Base-by-base conservation (phyloP, 108 stramenopile species). In the Conticribra weissflogii region DNA sequence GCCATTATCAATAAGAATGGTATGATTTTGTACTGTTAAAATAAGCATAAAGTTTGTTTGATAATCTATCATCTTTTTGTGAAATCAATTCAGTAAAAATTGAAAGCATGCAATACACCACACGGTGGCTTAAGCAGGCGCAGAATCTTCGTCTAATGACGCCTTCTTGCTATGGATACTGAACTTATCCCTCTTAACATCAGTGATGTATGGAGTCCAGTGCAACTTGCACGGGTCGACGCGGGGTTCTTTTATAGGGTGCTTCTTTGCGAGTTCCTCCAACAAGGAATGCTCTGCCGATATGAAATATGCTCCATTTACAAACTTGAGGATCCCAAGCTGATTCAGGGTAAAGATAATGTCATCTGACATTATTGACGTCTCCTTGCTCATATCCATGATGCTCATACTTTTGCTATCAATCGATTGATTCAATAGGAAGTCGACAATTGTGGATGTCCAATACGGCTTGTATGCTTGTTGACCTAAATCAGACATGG, bases 141-240 rank as follows among this genome's bases (percentile, higher is more conserved):
- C 69, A 59, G 3, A 28, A 24, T 66, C 65, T 44, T 47, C 73
- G n/a, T 74, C 73, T 27, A 74, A 57, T 4, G 77, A 78, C 17
- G 88, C 83, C 69, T 95, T 96, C 79, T 99, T 99, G 82, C 90
- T 88, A 27, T 89, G 84, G 50, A 99, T 95, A 59, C 88, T 88
- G 81, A 98, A 99, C 76, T 99, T 99, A 86, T 99, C 99, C 33
- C 91, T 76, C 78, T 97, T 97, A 46, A 96, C 84, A 58, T 97
- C 98, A 16, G 91, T 97, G 15, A 96, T 57, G 47, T 92, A 96
- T 21, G 98, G 97, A 16, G 97, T 96, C 98, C 98, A 99, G 80
- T 98, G 99, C 33, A 99, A 76, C 54, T 85, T 86, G 36, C 78
- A 71, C 1, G 96, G 81, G 73, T 98, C 93, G 0, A 99, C 97